phyloP scores from a whole-genome alignment of 1,284 basidiomycete species.

The Austroboletus novae-zelandiae region DNA sequence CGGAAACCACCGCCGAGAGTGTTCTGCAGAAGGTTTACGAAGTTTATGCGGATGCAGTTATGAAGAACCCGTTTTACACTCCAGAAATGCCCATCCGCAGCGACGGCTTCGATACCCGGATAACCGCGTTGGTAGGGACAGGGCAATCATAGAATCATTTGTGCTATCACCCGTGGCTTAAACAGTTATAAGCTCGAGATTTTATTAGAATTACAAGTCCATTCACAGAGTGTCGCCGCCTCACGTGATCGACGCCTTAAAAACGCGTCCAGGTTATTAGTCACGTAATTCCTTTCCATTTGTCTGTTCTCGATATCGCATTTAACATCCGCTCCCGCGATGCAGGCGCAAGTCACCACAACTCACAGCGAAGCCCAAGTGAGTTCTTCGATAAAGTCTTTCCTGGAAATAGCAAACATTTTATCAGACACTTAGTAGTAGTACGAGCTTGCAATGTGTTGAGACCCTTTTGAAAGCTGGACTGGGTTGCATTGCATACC shows the following conservation, averaged over 20 bases:
- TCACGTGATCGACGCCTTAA: constrained; percentile 24
- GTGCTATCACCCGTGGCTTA: not conserved
- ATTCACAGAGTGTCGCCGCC: not conserved
- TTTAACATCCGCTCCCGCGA: constrained; percentile 1
- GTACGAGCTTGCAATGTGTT: constrained; percentile 64
- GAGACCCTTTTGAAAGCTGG: constrained; percentile 71
- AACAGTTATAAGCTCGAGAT: not conserved
- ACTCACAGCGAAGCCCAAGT: constrained; percentile 31
- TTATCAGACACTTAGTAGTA: constrained; percentile 47
- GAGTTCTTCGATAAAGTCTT: not conserved
- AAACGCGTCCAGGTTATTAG: not conserved
- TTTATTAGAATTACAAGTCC: too few relatives aligned
- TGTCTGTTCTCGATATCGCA: not conserved
- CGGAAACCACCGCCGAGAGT: constrained; percentile 72
- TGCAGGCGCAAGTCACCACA: constrained; percentile 27
- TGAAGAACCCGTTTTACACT: constrained; percentile 99
- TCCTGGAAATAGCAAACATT: constrained; percentile 8
- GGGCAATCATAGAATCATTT: constrained; percentile 30
- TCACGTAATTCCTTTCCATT: constrained; percentile 1
- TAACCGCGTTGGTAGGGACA: constrained; percentile 57
- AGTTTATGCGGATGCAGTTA: constrained; percentile 89
- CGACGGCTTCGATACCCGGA: constrained; percentile 82
- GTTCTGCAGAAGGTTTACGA: constrained; percentile 85
- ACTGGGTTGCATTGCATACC: constrained; percentile 72
- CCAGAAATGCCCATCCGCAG: constrained; percentile 98